Evolutionary conservation across 305 asterid genomes (phyloP), one percentile per base, ranked within the genome.

Genomic region (Coffea humblotiana): DNA sequence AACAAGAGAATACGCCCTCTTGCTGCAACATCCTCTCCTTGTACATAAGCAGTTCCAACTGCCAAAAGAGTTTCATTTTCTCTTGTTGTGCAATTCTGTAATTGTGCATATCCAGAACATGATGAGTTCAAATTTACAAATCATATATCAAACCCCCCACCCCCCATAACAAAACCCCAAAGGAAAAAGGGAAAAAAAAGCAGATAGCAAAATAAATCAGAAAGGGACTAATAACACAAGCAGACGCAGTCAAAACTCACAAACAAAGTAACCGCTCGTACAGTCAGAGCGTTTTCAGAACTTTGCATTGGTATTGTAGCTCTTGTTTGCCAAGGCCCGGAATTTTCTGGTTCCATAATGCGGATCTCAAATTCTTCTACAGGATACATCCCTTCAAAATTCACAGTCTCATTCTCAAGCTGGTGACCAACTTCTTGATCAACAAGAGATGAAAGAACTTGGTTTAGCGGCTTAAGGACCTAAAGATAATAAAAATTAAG

Each of bases 21-120:
- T 75, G 97, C 99, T 27, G 99, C 97, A 77, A 96, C 99, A 91
- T 96, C 99, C 87, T 96, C 99, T 84, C 99, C 99, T 91, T 96
- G 99, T 83, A 91, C 93, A 84, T 92, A 94, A 87, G 97, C 98
- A 76, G 99, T 96, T 81, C 99, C 99, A 82, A 96, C 83, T 60
- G 98, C 99, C 89, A 96, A 83, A 85, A 93, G 97, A 74, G 97
- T 92, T 76, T 95, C 98, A 83, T 90, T 95, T 79, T 82, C 93
- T 88, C 92, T 92, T 21, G 94, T 90, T 58, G 95, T 82, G 77
- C 95, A 87, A 88, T 95, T 95, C 98, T 93, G 91, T 6, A 80
- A 85, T 75, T 76, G 78, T 72, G 82, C 56, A 69, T 37, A 65
- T 78, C 82, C 37, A 40, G 47, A 47, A 68, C 79, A 74, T 67